Conservation (phyloP, 305 asterid species). For the Fraxinus nigra region DNA sequence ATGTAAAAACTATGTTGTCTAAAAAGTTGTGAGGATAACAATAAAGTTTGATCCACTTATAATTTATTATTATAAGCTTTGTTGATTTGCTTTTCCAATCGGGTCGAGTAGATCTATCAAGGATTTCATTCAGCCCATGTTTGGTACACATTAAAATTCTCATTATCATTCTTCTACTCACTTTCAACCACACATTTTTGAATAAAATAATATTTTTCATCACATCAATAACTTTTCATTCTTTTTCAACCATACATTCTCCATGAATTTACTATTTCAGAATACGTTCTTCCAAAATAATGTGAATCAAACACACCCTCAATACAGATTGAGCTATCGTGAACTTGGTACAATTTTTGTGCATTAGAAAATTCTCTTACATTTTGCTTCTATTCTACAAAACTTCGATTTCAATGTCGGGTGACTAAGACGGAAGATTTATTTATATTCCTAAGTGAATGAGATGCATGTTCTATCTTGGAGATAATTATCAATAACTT, state of each 20-base stretch:
- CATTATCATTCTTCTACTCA: too few species aligned
- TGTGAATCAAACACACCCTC: too few species aligned
- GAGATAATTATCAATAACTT: not conserved
- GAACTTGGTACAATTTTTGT: not conserved
- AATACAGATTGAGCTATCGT: not conserved
- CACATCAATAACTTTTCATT: too few species aligned
- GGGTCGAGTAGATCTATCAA: not conserved
- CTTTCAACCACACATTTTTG: too few species aligned
- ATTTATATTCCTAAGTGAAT: not conserved
- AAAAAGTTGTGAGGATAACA: not conserved
- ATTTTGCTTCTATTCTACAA: not conserved
- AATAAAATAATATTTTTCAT: too few species aligned
- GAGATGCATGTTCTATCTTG: not conserved
- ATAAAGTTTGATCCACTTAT: not conserved
- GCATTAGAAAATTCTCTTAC: not conserved
- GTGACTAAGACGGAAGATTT: not conserved
- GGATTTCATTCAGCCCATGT: not conserved
- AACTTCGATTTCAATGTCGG: not conserved
- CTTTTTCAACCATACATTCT: too few species aligned
- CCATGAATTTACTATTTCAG: too few species aligned
- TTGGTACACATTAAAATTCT: too few species aligned
- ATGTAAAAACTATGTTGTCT: not conserved
- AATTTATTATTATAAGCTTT: not conserved
- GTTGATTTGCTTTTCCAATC: not conserved
- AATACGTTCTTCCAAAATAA: too few species aligned